phyloP scores from a whole-genome alignment of 2,329 filamentous ascomycete species.

The Beauveria pseudobassiana region DNA sequence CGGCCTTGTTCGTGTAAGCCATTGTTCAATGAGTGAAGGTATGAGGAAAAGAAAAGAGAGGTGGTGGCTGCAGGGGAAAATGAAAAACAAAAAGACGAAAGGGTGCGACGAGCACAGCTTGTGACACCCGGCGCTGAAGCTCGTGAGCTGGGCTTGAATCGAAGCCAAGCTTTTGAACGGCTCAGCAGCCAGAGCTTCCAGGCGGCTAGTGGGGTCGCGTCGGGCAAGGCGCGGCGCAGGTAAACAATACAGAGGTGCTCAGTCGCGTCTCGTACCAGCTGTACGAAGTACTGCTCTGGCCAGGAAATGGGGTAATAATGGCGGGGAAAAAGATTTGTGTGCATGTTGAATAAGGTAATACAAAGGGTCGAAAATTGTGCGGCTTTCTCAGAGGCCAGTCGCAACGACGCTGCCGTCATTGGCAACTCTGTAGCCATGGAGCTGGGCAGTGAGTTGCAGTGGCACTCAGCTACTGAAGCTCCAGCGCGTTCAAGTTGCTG shows the following conservation, averaged over 20 bases:
- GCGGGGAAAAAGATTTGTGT: background rate
- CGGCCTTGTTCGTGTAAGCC: constrained; percentile 46
- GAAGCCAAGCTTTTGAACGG: background rate
- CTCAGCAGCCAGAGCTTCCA: constrained; percentile 17
- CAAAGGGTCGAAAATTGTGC: too few species aligned
- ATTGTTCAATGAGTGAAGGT: background rate
- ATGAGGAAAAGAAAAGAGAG: too few species aligned
- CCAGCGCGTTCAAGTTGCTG: background rate
- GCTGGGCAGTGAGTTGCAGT: background rate
- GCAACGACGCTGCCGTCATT: background rate
- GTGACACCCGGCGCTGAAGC: background rate
- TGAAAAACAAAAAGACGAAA: too few species aligned
- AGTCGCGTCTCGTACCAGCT: constrained; percentile 6
- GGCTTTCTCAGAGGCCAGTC: too few species aligned
- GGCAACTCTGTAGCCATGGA: background rate
- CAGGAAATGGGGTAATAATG: background rate
- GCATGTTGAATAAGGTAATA: background rate
- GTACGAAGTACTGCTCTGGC: background rate
- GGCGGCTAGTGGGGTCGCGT: background rate
- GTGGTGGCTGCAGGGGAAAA: background rate
- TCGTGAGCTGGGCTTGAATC: background rate
- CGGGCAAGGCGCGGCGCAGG: constrained; percentile 4
- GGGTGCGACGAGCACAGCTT: background rate
- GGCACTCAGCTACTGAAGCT: background rate
- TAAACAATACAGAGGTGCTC: constrained; percentile 8